phyloP scores from a whole-genome alignment of 768 basidiomycete species.

The Leccinum incarnatum region DNA sequence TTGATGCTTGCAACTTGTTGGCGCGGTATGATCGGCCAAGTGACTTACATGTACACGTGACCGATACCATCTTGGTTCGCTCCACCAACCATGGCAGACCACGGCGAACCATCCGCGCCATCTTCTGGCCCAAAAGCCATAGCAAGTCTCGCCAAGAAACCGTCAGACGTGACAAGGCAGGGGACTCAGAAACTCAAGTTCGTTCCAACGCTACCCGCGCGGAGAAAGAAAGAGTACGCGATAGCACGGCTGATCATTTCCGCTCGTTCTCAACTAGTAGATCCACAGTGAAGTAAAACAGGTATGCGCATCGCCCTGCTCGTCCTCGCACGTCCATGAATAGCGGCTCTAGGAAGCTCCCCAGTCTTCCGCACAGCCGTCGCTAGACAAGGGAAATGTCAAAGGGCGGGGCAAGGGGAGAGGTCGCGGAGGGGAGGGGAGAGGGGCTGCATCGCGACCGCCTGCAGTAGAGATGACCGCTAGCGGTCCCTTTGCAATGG shows the following conservation, averaged over 20 bases:
- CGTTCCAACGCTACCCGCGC: slow-evolving; percentile 69
- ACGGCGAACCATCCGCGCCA: slow-evolving; percentile 13
- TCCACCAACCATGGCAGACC: slow-evolving; percentile 16
- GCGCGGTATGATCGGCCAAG: background rate
- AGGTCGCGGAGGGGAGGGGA: slow-evolving; percentile 54
- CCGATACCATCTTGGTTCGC: background rate
- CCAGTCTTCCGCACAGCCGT: slow-evolving; percentile 28
- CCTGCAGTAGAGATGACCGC: slow-evolving; percentile 73
- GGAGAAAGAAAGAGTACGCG: slow-evolving; percentile 78
- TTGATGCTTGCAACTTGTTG: no score
- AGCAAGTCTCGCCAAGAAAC: slow-evolving; percentile 71
- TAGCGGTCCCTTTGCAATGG: slow-evolving; percentile 86
- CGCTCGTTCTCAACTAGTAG: slow-evolving; percentile 13
- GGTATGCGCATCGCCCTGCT: slow-evolving; percentile 37
- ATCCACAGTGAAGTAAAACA: slow-evolving; percentile 58
- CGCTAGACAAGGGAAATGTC: slow-evolving; percentile 42
- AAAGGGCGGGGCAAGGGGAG: slow-evolving; percentile 47
- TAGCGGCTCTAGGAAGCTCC: slow-evolving; percentile 45
- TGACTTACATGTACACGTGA: slow-evolving; percentile 17
- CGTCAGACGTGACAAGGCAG: slow-evolving; percentile 66
- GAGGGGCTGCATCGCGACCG: slow-evolving; percentile 42
- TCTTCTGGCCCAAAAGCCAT: slow-evolving; percentile 57
- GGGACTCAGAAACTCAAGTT: slow-evolving; percentile 80
- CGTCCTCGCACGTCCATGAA: slow-evolving; percentile 2
- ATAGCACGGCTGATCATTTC: slow-evolving; percentile 8